These are phyloP conservation scores for Trametes pubescens DNA, from an alignment of 1,284 basidiomycete species.

Conservation along the genomic window DNA sequence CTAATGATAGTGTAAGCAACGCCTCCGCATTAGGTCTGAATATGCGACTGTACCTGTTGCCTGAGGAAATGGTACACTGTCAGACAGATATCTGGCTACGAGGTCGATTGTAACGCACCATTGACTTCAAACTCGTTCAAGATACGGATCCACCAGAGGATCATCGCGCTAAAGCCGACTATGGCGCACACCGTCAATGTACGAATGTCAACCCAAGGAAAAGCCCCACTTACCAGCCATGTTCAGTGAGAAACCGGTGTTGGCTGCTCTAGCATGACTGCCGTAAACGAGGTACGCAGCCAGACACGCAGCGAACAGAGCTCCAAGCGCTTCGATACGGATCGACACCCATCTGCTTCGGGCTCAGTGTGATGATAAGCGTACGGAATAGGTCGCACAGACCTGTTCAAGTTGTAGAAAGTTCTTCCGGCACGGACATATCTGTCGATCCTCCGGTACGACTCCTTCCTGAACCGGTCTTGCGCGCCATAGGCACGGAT, in stretches of 20 bases:
- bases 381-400: slow-evolving; percentile 19
- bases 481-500: slow-evolving; percentile 69
- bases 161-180: slow-evolving; percentile 65
- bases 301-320: slow-evolving; percentile 59
- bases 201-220: not conserved
- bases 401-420: slow-evolving; percentile 64
- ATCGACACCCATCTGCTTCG: slow-evolving; percentile 35
- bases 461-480: slow-evolving; percentile 54
- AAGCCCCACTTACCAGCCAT: slow-evolving; percentile 50
- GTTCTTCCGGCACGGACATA: slow-evolving; percentile 56
- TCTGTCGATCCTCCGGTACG: slow-evolving; percentile 54
- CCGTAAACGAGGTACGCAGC: slow-evolving; percentile 63
- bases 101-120: slow-evolving; percentile 39
- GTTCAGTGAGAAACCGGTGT: slow-evolving; percentile 59
- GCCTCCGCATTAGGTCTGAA: not conserved
- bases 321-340: slow-evolving; percentile 57
- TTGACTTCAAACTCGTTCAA: slow-evolving; percentile 70
- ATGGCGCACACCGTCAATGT: not conserved
- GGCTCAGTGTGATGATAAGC: not conserved
- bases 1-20: slow-evolving; percentile 14
- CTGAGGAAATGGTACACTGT: slow-evolving; percentile 33
- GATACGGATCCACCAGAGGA: slow-evolving; percentile 61
- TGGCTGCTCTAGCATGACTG: slow-evolving; percentile 49
- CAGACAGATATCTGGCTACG: not conserved
- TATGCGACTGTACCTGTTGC: slow-evolving; percentile 52